Evolutionary conservation across 352 stramenopile genomes (phyloP), one percentile per base, ranked within the genome.

Genomic region (Phytophthora constricta): DNA sequence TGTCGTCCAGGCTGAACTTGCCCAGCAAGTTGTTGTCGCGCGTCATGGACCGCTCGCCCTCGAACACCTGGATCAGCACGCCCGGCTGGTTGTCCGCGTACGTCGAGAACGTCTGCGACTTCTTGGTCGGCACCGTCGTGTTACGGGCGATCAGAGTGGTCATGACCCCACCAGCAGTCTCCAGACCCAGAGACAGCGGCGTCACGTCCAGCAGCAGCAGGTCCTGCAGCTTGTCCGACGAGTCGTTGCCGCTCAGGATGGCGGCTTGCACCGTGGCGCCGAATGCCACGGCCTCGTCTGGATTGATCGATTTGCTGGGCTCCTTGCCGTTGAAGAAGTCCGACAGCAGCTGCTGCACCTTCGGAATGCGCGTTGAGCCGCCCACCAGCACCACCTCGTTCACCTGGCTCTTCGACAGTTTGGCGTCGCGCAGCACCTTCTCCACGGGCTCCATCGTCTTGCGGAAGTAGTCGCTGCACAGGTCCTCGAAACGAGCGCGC

Each of bases 11-110:
- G 51, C 89, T 89, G 67, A 97, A 96, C 77, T 93, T 91, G 68
- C 87, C 92, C 49, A 98, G 80, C 34, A 95, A 71, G 64, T 95
- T 86, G 70, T 98, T 98, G 66, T 97, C 91, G 43, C 92, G 89
- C 5, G 95, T 98, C 92, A 98, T 98, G 26, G 89, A 79, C 17
- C 95, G 91, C 72, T 99, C 96, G 45, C 95, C 96, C 72, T 98
- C 89, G 66, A 92, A 97, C 43, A 98, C 85, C 63, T 97, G 84
- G 64, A 98, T 95, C 23, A 90, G 61, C 72, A 98, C 86, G 60
- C 73, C 84, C 2, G 82, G 64, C 73, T 98, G 91, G 70, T 97
- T 97, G 72, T 97, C 89, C 1, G 72, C 74, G 65, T 91, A 91
- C 43, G 93, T 98, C 49, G 82, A 90, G 75, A 97, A 98, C 27